Evolutionary conservation across 331 rosid genomes (phyloP).

Genomic region (Pyrus hybrid): DNA sequence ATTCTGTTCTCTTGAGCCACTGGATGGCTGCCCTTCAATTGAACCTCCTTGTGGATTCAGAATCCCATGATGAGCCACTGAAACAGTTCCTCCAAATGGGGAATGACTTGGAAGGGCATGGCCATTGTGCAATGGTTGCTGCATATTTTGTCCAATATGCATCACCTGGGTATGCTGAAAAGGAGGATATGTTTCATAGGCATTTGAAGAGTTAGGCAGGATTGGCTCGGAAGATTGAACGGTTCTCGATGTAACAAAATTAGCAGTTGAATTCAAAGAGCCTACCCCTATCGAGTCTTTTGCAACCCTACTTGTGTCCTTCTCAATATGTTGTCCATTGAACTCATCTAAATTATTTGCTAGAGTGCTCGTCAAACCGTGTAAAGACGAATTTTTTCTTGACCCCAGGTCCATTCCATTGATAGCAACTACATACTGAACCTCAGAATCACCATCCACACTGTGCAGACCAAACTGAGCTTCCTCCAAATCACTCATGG

Average conservation of each 20-base stretch:
- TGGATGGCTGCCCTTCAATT: constrained; percentile 29
- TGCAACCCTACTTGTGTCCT: constrained; percentile 32
- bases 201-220: constrained; percentile 38
- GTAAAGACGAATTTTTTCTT: constrained; percentile 42
- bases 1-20: constrained; percentile 36
- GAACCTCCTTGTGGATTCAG: constrained; percentile 28
- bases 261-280: constrained; percentile 31
- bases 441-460: constrained; percentile 67
- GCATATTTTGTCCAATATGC: constrained; percentile 34
- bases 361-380: constrained; percentile 37
- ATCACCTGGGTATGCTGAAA: constrained; percentile 37
- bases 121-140: constrained; percentile 30
- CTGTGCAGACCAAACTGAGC: constrained; percentile 48
- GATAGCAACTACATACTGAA: constrained; percentile 83
- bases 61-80: constrained; percentile 26
- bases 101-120: constrained; percentile 31
- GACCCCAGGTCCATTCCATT: constrained; percentile 82
- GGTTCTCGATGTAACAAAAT: constrained; percentile 24
- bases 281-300: constrained; percentile 27
- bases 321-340: constrained; percentile 32
- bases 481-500: constrained; percentile 72
- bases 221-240: constrained; percentile 45
- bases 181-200: constrained; percentile 35
- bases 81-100: constrained; percentile 28
- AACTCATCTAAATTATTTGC: constrained; percentile 35